Percentiles rank a stretch among this genome's conserved stretches.
These are phyloP conservation scores for Dactylonectria estremocensis DNA, from an alignment of 2,329 filamentous ascomycete species.

Conservation along the genomic window DNA sequence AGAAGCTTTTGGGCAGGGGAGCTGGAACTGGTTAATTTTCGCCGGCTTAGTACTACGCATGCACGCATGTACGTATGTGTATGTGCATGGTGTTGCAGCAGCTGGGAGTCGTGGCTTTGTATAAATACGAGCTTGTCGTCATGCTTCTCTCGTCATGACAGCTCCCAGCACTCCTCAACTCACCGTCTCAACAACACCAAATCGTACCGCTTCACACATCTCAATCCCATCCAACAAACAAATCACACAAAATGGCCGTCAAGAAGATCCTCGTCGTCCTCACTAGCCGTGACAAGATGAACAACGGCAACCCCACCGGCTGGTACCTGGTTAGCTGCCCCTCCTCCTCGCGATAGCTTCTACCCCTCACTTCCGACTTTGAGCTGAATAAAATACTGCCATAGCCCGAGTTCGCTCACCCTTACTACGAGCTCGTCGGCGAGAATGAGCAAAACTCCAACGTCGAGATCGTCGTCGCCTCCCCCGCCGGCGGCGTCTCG, in stretches of 20 bases:
- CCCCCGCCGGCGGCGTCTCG: constrained; percentile 73
- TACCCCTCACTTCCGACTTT: neutral
- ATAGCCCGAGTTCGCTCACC: constrained; percentile 76
- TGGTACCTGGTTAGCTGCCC: constrained; percentile 75
- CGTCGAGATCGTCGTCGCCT: constrained; percentile 70
- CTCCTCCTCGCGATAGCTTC: neutral
- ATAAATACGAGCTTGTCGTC: constrained; percentile 2
- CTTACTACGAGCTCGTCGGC: constrained; percentile 69
- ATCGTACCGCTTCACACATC: neutral
- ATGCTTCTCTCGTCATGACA: neutral
- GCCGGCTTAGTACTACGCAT: too few species aligned
- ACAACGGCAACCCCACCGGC: constrained; percentile 71
- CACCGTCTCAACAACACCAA: neutral
- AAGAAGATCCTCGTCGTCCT: constrained; percentile 82
- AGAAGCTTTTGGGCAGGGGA: neutral
- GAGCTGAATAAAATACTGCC: neutral
- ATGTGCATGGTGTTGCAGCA: neutral
- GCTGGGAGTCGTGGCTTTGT: constrained; percentile 17
- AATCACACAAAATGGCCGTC: constrained; percentile 59
- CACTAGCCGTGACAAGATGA: constrained; percentile 71
- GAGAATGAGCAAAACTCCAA: constrained; percentile 54
- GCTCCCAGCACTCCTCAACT: neutral
- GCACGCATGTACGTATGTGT: neutral
- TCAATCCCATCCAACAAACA: neutral
- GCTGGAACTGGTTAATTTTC: too few species aligned